Evolutionary conservation across 768 basidiomycete species (phyloP), one percentile per base, ranked within the genome.

Genomic region (Termitomyces sp.): DNA sequence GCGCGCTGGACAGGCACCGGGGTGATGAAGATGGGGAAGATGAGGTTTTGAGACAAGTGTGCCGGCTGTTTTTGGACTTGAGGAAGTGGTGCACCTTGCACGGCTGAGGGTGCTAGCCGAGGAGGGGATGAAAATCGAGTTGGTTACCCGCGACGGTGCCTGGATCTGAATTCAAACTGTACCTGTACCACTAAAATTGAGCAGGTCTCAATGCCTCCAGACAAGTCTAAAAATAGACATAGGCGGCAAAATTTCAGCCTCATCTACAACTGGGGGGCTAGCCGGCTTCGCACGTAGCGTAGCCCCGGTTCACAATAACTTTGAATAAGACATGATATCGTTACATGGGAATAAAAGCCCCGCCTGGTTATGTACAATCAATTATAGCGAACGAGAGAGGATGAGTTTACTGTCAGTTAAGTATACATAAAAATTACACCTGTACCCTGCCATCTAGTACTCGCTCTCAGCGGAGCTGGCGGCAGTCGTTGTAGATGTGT

Each of bases 1-100:
- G 37, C 59, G 35, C 59, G 62, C 23, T 60, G 55, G 61, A 41
- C 49, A 40, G 46, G 42, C 5, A 17, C 45, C 14, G 55, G 35
- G 27, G 51, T 60, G 14, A 45, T 35, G 23, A 52, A 54, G 55
- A 37, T 57, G 35, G 46, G 45, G 21, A 53, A 51, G 28, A 56
- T 56, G 23, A 54, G 25, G 25, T 57, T 60, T n/a, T 7, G 25
- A 47, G 14, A 60, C 55, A 8, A 56, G 49, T 12, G 49, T 23
- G 12, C 17, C 35, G 17, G 43, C 37, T 35, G 32, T 27, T 9
- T 47, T 59, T 19, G 50, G 50, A 5, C 19, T 32, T 14, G 58
- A 52, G 12, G 51, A 56, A 21, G 28, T 35, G 19, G 35, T 27
- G 11, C 55, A 56, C 27, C 55, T 59, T 5, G 41, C 11, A 5